A percentile compares a stretch with the other conserved stretches of the same genome.
Evolutionary conservation across 2,329 filamentous ascomycete genomes (phyloP).

Genomic region (Sporothrix schenckii): DNA sequence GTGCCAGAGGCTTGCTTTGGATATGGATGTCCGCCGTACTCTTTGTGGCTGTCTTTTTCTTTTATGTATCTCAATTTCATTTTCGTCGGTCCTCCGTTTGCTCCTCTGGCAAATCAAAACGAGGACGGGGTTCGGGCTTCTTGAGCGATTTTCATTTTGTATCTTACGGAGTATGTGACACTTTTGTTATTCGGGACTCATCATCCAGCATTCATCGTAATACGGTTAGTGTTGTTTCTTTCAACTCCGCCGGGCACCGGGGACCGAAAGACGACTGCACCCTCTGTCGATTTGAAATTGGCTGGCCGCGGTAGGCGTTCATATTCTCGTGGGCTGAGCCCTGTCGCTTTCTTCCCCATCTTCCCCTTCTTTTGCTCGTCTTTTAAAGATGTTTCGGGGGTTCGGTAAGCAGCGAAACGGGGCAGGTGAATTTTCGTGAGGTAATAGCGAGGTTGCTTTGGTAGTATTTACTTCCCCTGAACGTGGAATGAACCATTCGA

Average conservation of each 20-base stretch:
- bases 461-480: background rate
- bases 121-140: background rate
- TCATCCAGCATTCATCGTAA: background rate
- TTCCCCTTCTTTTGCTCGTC: background rate
- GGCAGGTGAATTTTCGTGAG: constrained; percentile 24
- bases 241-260: constrained; percentile 5
- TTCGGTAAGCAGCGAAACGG: constrained; percentile 10
- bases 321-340: background rate
- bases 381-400: constrained; percentile 9
- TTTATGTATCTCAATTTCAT: background rate
- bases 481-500: background rate
- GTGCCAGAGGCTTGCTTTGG: background rate
- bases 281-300: constrained; percentile 18
- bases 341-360: background rate
- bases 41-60: background rate
- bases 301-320: constrained; percentile 25
- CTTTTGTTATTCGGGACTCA: background rate
- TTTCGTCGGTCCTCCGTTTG: constrained; percentile 15
- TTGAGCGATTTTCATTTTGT: background rate
- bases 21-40: background rate
- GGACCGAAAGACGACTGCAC: background rate
- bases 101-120: background rate
- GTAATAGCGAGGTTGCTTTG: constrained; percentile 25
- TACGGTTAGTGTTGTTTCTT: background rate
- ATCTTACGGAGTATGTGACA: background rate